Base-by-base conservation (phyloP, 352 stramenopile genomes). In the Phytopythium oedochilum region DNA sequence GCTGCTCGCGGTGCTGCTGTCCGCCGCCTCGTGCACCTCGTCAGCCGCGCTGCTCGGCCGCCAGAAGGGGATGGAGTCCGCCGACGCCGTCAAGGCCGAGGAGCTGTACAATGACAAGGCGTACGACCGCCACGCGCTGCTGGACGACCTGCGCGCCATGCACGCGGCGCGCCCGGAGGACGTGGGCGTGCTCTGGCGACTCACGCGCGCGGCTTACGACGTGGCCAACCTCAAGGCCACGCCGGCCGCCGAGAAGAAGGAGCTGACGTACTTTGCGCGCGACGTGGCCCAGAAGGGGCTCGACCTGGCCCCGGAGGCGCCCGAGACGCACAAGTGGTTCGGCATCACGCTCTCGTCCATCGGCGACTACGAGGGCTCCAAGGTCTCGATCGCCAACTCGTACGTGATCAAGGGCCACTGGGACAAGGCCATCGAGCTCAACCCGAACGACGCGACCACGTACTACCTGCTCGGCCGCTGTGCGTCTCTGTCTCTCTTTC, bases 321-420 rank as follows among this genome's bases (percentile, higher is more conserved):
- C 83, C 6, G 68, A 76, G 29, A 73, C 92, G 44, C 83, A 95
- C 69, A 93, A 91, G 63, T 95, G 85, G 85, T 85, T 73, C 48
- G 85, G 85, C 53, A 90, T 95, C 60, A 89, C 93, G 29, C 52
- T 93, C 48, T 93, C 83, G 34, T 83, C 79, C 26, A 75, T 95
- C 49, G 85, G 85, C 20, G 82, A 93, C 66, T 91, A 91, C 59
- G 83, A 93, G 77, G 85, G 83, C 64, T 89, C 83, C 54, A 94
- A 95, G 60, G 82, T 81, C 17, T 73, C 79, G 34, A 85, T 95
- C 51, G 71, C 83, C 60, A 94, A 92, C 65, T 91, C 86, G 55
- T 87, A 75, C 64, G 72, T 71, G 31, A 89, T 95, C 70, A 89
- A 89, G 57, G 70, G 66, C 46, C 79, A 90, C 68, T 94, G 78